These are phyloP conservation scores for Podospora tetraspora DNA, from an alignment of 495 filamentous ascomycete genomes.

Conservation along the genomic window DNA sequence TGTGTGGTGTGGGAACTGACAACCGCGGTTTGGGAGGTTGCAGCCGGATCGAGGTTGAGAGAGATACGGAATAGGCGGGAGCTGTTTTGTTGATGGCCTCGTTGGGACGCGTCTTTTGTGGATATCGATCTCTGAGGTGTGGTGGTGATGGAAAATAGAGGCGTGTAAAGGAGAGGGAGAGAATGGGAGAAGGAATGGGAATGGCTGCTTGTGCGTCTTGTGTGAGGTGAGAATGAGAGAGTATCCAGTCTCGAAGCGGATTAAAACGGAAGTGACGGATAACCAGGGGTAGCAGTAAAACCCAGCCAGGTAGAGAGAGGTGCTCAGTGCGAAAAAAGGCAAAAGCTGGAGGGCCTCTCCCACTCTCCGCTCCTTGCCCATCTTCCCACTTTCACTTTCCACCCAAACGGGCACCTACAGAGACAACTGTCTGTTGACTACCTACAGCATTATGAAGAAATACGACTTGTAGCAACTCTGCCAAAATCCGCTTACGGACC, in stretches of 20 bases:
- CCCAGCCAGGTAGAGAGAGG: neutral
- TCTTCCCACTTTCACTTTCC: neutral
- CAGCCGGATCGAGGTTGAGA: neutral
- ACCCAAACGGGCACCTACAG: neutral
- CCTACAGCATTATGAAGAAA: no score
- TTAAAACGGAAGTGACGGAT: neutral
- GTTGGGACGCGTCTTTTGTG: neutral
- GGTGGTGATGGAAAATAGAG: neutral
- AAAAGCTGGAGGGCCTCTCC: neutral
- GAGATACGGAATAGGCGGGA: neutral
- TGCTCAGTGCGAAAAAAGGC: neutral
- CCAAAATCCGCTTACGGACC: neutral
- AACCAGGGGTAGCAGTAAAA: neutral
- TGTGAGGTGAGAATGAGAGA: neutral
- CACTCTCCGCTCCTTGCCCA: neutral
- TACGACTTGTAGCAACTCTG: no score
- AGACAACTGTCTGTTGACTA: no score
- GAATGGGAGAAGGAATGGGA: neutral
- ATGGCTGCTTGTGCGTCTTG: neutral
- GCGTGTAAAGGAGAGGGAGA: neutral
- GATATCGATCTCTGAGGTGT: neutral
- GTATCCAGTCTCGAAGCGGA: neutral
- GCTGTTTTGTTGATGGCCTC: neutral
- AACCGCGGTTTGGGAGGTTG: neutral
- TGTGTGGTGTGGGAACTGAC: neutral